Evolutionary conservation across 2,329 filamentous ascomycete genomes (phyloP).

Genomic region (Aschersonia sp.): DNA sequence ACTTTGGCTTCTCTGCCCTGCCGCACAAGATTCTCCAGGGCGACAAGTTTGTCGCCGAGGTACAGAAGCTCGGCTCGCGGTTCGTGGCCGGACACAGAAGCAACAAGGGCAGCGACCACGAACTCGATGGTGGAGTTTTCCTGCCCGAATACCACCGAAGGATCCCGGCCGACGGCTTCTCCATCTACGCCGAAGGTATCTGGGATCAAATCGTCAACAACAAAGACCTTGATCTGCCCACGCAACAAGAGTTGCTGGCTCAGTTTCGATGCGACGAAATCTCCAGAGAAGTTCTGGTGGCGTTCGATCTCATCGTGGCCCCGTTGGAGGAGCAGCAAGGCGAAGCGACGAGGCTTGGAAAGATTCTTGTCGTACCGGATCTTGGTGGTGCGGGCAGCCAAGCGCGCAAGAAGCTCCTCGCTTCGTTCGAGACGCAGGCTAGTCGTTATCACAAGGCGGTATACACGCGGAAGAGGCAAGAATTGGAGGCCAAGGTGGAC

Average conservation of each 20-base stretch:
- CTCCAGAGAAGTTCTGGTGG: constrained; percentile 68
- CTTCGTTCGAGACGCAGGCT: constrained; percentile 79
- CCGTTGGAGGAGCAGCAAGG: constrained; percentile 81
- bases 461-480: constrained; percentile 69
- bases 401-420: constrained; percentile 59
- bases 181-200: constrained; percentile 80
- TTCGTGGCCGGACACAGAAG: constrained; percentile 74
- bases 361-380: constrained; percentile 55
- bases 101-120: constrained; percentile 53
- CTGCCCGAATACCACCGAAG: constrained; percentile 88
- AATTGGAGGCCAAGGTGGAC: constrained; percentile 79
- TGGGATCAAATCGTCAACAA: constrained; percentile 99
- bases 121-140: constrained; percentile 68
- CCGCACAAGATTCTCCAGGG: constrained; percentile 95
- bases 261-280: constrained; percentile 99
- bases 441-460: constrained; percentile 96
- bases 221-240: constrained; percentile 92
- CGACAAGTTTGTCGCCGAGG: constrained; percentile 74
- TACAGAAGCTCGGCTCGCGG: constrained; percentile 62
- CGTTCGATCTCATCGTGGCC: constrained; percentile 67
- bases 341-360: constrained; percentile 59
- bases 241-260: constrained; percentile 89
- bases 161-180: constrained; percentile 95
- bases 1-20: constrained; percentile 90
- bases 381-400: constrained; percentile 61